Conservation (phyloP, 2,329 filamentous ascomycete species). For the Amauroascus verrucosus region DNA sequence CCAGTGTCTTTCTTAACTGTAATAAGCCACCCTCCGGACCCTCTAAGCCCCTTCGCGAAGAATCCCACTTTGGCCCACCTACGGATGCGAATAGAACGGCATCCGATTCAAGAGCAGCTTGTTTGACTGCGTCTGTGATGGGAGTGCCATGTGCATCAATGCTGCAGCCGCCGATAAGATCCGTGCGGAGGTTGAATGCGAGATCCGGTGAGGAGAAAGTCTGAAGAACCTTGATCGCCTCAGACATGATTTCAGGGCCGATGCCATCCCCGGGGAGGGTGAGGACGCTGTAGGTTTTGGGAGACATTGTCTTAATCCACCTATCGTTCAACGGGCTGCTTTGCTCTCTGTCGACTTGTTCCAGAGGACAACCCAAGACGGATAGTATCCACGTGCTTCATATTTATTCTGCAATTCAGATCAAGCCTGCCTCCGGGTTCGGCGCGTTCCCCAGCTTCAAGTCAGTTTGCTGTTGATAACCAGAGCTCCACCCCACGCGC, state of each 20-base stretch:
- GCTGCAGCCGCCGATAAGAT: conserved; percentile 75
- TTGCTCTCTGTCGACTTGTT: too few species aligned
- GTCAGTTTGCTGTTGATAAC: neutral
- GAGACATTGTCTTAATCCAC: conserved; percentile 12
- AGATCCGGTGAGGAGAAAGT: conserved; percentile 57
- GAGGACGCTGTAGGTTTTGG: conserved; percentile 55
- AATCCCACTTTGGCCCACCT: conserved; percentile 87
- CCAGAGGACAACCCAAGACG: too few species aligned
- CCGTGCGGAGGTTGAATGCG: conserved; percentile 72
- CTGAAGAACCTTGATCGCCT: conserved; percentile 54
- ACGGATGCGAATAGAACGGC: conserved; percentile 83
- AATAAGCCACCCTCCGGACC: conserved; percentile 83
- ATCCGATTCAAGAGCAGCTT: conserved; percentile 66
- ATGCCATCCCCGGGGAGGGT: conserved; percentile 69
- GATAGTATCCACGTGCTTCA: too few species aligned
- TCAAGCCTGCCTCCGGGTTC: neutral
- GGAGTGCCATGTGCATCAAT: conserved; percentile 68
- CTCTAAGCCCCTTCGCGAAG: conserved; percentile 50
- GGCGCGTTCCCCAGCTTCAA: neutral
- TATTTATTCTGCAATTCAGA: neutral
- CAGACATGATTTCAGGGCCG: conserved; percentile 57
- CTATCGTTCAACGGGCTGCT: too few species aligned
- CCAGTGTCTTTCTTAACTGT: conserved; percentile 73
- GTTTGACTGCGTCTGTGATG: conserved; percentile 67
- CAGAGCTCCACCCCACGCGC: conserved; percentile 2